Evolutionary conservation across 352 stramenopile genomes (phyloP).

Genomic region (Hyaloperonospora brassicae): DNA sequence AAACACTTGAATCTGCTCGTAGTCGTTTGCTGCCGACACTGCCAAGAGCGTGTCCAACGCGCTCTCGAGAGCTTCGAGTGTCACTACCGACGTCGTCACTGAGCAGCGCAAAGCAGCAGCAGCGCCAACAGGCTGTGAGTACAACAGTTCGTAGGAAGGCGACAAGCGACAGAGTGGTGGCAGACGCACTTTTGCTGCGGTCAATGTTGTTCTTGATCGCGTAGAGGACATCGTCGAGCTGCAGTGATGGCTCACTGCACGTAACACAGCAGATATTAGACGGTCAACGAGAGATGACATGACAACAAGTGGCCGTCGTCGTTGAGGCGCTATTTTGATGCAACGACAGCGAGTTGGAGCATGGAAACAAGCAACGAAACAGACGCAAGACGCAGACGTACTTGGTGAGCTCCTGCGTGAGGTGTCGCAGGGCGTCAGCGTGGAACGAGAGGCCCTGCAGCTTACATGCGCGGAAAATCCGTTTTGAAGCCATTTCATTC

Average conservation of each 20-base stretch:
- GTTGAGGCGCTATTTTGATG: conserved; percentile 4
- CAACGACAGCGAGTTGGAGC: conserved; percentile 4
- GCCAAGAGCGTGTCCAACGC: conserved; percentile 73
- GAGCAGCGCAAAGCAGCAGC: background rate
- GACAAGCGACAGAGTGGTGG: background rate
- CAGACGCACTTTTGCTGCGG: conserved; percentile 68
- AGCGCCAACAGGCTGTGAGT: background rate
- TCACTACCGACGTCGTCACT: conserved; percentile 81
- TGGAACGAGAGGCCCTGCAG: conserved; percentile 76
- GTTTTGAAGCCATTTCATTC: conserved; percentile 55
- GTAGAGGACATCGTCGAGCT: conserved; percentile 78
- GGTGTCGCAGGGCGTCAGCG: conserved; percentile 51
- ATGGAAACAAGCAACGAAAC: too few species aligned
- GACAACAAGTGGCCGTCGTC: background rate
- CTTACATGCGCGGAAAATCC: conserved; percentile 78
- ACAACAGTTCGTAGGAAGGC: background rate
- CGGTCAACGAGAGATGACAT: conserved; percentile 1
- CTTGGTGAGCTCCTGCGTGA: conserved; percentile 63
- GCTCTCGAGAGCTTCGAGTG: conserved; percentile 73
- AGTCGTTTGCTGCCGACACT: conserved; percentile 75
- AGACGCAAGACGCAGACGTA: conserved; percentile 19
- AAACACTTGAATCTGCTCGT: conserved; percentile 78
- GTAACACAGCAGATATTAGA: conserved; percentile 2
- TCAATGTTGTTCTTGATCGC: conserved; percentile 87
- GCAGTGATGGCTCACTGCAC: conserved; percentile 55